These are phyloP conservation scores for Paecilomyces sp. DNA, from an alignment of 2,329 filamentous ascomycete genomes.

Conservation along the genomic window DNA sequence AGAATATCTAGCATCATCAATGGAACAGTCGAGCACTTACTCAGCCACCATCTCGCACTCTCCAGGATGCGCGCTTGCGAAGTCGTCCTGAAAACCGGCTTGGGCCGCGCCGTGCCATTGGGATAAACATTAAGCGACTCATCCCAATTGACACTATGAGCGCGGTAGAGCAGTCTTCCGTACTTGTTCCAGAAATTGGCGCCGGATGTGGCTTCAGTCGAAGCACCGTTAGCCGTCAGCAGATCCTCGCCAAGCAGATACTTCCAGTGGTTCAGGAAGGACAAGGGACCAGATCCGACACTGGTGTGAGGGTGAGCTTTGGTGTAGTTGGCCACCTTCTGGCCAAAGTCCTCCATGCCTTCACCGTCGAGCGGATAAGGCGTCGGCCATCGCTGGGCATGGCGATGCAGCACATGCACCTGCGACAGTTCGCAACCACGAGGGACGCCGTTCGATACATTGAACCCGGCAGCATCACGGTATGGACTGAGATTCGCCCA, in stretches of 20 bases:
- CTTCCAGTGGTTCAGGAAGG: constrained; percentile 47
- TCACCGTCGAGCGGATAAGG: constrained; percentile 40
- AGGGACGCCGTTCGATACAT: constrained; percentile 38
- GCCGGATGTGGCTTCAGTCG: constrained; percentile 44
- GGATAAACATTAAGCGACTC: constrained; percentile 30
- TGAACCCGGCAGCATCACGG: constrained; percentile 16
- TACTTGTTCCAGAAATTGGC: constrained; percentile 50
- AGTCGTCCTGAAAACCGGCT: constrained; percentile 48
- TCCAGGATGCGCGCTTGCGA: constrained; percentile 49
- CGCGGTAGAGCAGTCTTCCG: constrained; percentile 47
- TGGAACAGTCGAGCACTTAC: constrained; percentile 33
- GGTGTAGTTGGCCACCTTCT: constrained; percentile 43
- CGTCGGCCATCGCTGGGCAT: constrained; percentile 48
- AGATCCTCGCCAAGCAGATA: constrained; percentile 40
- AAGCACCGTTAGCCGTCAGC: constrained; percentile 44
- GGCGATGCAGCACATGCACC: constrained; percentile 48
- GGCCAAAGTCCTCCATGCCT: constrained; percentile 43
- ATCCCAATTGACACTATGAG: constrained; percentile 45
- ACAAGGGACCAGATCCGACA: constrained; percentile 41
- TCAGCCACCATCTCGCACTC: constrained; percentile 39
- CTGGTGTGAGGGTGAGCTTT: constrained; percentile 21
- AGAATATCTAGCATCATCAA: neutral
- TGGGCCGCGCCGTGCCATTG: constrained; percentile 42
- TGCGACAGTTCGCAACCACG: constrained; percentile 51
- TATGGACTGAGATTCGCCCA: constrained; percentile 27